Conservation (phyloP, 2,329 filamentous ascomycete genomes). For the Colletotrichum simmondsii region DNA sequence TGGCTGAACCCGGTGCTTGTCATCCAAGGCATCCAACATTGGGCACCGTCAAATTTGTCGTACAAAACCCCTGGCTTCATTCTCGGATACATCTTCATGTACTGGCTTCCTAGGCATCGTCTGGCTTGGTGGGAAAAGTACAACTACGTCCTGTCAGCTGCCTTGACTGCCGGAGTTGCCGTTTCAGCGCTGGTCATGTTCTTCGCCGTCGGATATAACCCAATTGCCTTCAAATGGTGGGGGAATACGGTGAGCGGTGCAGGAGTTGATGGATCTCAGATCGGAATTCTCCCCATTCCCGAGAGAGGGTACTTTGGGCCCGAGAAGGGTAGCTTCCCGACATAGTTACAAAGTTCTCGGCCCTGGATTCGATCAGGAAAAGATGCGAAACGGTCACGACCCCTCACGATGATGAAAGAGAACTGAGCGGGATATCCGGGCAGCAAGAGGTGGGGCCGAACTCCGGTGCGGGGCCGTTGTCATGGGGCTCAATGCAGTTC, state of each 20-base stretch:
- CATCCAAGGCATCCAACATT: conserved; percentile 55
- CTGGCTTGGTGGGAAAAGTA: conserved; percentile 59
- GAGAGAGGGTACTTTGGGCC: conserved; percentile 42
- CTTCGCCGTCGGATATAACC: conserved; percentile 53
- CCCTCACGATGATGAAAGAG: not conserved
- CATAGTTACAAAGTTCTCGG: not conserved
- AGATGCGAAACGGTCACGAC: too few relatives aligned
- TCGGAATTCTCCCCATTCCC: conserved; percentile 38
- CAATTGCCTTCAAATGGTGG: conserved; percentile 53
- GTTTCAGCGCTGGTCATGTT: conserved; percentile 54
- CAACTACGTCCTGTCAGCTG: conserved; percentile 57
- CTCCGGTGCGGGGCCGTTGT: not conserved
- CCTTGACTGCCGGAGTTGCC: conserved; percentile 54
- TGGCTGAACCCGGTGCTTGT: conserved; percentile 55
- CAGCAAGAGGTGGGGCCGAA: not conserved
- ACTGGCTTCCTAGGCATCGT: conserved; percentile 50
- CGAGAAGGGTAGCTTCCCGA: conserved; percentile 37
- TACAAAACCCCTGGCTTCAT: conserved; percentile 56
- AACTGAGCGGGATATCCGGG: not conserved
- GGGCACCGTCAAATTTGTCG: conserved; percentile 54
- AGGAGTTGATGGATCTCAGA: conserved; percentile 38
- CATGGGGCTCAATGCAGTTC: not conserved
- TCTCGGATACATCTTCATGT: conserved; percentile 55
- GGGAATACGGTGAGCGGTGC: conserved; percentile 47
- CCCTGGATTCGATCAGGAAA: too few relatives aligned